phyloP scores from a whole-genome alignment of 345 rosid species.

The Limnanthes douglasii region DNA sequence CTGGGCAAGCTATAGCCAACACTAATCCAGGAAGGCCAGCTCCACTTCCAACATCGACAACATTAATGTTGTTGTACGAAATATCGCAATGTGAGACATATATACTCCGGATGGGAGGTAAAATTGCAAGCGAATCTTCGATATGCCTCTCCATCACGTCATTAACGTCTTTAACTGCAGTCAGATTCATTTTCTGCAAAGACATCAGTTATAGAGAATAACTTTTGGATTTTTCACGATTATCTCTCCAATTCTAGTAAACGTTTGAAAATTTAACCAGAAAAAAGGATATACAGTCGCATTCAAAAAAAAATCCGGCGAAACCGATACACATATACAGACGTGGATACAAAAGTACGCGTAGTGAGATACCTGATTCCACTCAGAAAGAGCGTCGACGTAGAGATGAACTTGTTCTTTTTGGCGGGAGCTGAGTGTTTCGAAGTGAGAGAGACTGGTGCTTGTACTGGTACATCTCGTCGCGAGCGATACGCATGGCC shows the following conservation, averaged over 20 bases:
- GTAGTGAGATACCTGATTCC: constrained; percentile 62
- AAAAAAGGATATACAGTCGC: neutral
- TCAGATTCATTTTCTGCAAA: constrained; percentile 71
- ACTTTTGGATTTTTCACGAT: too few species aligned
- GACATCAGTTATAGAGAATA: neutral
- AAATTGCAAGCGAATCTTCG: constrained; percentile 71
- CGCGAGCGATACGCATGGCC: constrained; percentile 3
- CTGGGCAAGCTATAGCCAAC: constrained; percentile 72
- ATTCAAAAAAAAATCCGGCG: neutral
- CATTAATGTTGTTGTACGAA: constrained; percentile 21
- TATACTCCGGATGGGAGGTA: constrained; percentile 38
- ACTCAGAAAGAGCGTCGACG: constrained; percentile 55
- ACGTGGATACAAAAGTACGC: constrained; percentile 1
- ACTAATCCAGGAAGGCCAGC: constrained; percentile 87
- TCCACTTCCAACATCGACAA: constrained; percentile 85
- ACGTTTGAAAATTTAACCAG: neutral
- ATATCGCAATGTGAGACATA: constrained; percentile 21
- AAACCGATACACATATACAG: neutral
- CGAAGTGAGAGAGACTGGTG: constrained; percentile 18
- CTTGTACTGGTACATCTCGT: constrained; percentile 6
- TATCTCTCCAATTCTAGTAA: too few species aligned
- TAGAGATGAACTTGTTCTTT: constrained; percentile 50
- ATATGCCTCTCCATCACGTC: constrained; percentile 78
- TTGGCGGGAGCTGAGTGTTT: constrained; percentile 34
- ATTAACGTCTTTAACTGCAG: constrained; percentile 50